Evolutionary conservation across 2,329 filamentous ascomycete genomes (phyloP), one percentile per base, ranked within the genome.

Genomic region (Penicillium sp.): DNA sequence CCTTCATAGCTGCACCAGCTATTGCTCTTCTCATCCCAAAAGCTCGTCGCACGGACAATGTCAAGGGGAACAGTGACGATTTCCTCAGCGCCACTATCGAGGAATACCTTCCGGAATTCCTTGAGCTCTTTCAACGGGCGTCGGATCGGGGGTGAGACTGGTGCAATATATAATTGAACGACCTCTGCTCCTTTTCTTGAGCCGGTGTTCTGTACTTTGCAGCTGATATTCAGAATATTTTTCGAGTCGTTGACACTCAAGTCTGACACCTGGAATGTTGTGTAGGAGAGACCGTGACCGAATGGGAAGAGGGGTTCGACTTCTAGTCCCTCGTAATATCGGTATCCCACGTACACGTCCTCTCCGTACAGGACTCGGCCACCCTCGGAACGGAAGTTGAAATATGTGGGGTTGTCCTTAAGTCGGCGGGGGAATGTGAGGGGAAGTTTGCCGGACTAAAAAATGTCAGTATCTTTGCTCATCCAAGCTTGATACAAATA

Each of bases 351-450:
- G 70, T 88, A 91, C 24, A 91, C 78, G 53, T 88, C 88, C 70
- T 91, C 89, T 2, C 57, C 52, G 22, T 61, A 61, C 2, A 51
- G 37, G 6, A 52, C 48, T 19, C 51, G 33, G 1, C 51, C 57
- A 1, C 54, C 83, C 70, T 90, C 87, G n/a, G 80, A 79, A 22
- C 78, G 73, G 67, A 84, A 91, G 74, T 88, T 90, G 64, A 89
- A 79, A 73, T 85, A 90, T 0, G 86, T 81, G 0, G 88, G 88
- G 50, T 86, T 88, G 63, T 90, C 84, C 63, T 85, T 79, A 0
- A 85, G 60, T 19, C 76, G 73, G 52, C 74, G 79, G 1, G 89
- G 89, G 72, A 90, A 90, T 3, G 82, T 87, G 21, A 90, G 80
- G 0, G 87, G 86, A 1, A 90, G 79, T 70, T 89, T 89, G 22